Percentiles rank a stretch among this genome's conserved stretches.
These are phyloP conservation scores for Wallacemonas rigidus DNA, from an alignment of 208 protist genomes.

Conservation along the genomic window DNA sequence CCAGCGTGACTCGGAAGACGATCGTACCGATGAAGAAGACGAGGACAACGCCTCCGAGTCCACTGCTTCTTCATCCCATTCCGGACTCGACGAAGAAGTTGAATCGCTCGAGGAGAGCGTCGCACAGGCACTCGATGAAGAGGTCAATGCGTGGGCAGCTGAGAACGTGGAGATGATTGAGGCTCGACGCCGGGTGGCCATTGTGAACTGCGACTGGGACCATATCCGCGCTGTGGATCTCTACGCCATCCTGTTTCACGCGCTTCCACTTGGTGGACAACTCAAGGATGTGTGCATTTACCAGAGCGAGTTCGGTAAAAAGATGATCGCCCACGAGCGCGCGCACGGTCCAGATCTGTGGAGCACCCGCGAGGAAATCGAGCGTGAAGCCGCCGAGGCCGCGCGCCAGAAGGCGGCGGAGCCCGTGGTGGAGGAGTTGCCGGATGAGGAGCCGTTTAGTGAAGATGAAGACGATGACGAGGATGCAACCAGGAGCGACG, in stretches of 20 bases:
- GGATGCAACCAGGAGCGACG: slow-evolving; percentile 46
- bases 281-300: slow-evolving; percentile 93
- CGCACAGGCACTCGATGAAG: slow-evolving; percentile 48
- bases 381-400: slow-evolving; percentile 12
- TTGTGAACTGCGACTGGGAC: slow-evolving; percentile 97
- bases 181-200: slow-evolving; percentile 87
- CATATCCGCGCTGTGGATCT: slow-evolving; percentile 94
- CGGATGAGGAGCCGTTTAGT: slow-evolving; percentile 30
- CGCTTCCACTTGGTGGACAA: slow-evolving; percentile 93
- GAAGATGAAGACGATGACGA: slow-evolving; percentile 44
- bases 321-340: slow-evolving; percentile 90
- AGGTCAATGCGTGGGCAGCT: slow-evolving; percentile 69
- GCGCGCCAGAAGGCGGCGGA: slow-evolving; percentile 14
- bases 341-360: slow-evolving; percentile 85
- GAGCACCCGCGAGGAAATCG: slow-evolving; percentile 28
- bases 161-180: slow-evolving; percentile 82
- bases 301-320: slow-evolving; percentile 94
- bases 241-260: slow-evolving; percentile 95
- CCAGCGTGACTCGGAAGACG: slow-evolving; percentile 4
- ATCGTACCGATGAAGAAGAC: slow-evolving; percentile 36
- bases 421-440: slow-evolving; percentile 38
- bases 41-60: slow-evolving; percentile 31
- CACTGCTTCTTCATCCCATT: background rate
- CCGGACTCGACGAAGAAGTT: slow-evolving; percentile 25
- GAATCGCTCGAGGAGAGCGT: slow-evolving; percentile 25